Base-by-base conservation (phyloP, 305 asterid species). In the Fraxinus dipetala region DNA sequence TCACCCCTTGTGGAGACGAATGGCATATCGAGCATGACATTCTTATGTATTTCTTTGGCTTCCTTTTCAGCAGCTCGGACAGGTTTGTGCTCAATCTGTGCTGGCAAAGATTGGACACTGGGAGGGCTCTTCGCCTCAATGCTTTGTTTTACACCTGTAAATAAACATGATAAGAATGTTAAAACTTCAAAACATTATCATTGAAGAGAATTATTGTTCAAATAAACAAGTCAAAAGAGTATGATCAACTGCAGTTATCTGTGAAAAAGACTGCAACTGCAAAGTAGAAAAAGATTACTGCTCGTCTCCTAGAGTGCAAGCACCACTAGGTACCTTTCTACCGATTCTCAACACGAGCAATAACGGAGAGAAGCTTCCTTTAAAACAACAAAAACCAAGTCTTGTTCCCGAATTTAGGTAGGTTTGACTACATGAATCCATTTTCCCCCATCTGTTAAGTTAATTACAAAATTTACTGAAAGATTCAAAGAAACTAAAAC, bases 1-100 rank as follows among this genome's bases (percentile, higher is more conserved):
- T 76, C 80, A 11, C 88, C 89, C 20, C 16, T 80, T 6, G 92
- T 89, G 16, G 85, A 79, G 2, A 89, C 92, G 22, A 65, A 78
- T 13, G 92, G 92, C 92, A 88, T 89, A 14, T 84, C 82, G 14
- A 78, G 72, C 90, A 78, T 83, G 16, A 75, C 38, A 14, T 85
- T 81, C 84, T 69, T 83, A 1, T 81, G 40, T 61, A 35, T 16
- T 30, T 81, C 78, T 70, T 83, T 85, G 1, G 83, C 78, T 26
- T 79, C 85, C 36, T 83, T 83, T 30, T 40, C 61, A 2, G 80
- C 43, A 14, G 22, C 81, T 14, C 78, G 28, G 4, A 79, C 83
- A 13, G 86, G 83, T 63, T 86, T 85, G 22, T 72, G 90, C 75
- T 86, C 86, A 0, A 20, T 82, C 73, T 34, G 86, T 20, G 72